Evolutionary conservation across 768 basidiomycete species (phyloP).

Genomic region (Termitomyces sp.): DNA sequence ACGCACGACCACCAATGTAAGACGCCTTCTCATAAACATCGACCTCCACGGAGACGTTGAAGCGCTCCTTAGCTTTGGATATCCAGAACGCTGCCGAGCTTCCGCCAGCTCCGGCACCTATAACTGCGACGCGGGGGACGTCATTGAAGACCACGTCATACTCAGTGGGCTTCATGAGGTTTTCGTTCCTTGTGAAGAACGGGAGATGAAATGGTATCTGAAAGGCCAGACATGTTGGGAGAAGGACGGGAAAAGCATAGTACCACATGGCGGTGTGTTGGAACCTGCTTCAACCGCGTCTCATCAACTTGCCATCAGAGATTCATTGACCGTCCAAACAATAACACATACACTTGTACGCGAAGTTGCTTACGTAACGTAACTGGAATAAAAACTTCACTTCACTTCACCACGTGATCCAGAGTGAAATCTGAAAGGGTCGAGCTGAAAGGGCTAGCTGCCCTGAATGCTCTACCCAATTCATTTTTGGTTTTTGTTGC

Average conservation of each 20-base stretch:
- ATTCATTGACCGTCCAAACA: not conserved
- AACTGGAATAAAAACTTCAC: too few species aligned
- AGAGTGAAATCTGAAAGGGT: too few species aligned
- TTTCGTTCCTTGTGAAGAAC: constrained; percentile 38
- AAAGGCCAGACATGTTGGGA: constrained; percentile 31
- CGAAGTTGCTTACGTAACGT: too few species aligned
- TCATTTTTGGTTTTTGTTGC: constrained; percentile 11
- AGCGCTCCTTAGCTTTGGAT: constrained; percentile 67
- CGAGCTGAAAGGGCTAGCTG: not conserved
- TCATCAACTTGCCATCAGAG: constrained; percentile 13
- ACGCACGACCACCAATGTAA: constrained; percentile 85
- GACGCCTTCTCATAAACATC: constrained; percentile 78
- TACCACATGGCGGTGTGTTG: constrained; percentile 14
- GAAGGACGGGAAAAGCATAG: constrained; percentile 22
- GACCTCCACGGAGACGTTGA: constrained; percentile 64
- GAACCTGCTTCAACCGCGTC: constrained; percentile 13
- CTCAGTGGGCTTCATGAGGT: constrained; percentile 13
- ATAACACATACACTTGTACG: not conserved
- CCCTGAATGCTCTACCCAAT: constrained; percentile 20
- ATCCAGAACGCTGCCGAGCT: constrained; percentile 84
- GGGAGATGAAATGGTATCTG: constrained; percentile 54
- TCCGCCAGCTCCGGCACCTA: constrained; percentile 89
- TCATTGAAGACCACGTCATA: constrained; percentile 11
- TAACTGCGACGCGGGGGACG: constrained; percentile 68
- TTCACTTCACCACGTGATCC: too few species aligned